phyloP scores from a whole-genome alignment of 305 asterid genomes.

The Nicotiana rustica region DNA sequence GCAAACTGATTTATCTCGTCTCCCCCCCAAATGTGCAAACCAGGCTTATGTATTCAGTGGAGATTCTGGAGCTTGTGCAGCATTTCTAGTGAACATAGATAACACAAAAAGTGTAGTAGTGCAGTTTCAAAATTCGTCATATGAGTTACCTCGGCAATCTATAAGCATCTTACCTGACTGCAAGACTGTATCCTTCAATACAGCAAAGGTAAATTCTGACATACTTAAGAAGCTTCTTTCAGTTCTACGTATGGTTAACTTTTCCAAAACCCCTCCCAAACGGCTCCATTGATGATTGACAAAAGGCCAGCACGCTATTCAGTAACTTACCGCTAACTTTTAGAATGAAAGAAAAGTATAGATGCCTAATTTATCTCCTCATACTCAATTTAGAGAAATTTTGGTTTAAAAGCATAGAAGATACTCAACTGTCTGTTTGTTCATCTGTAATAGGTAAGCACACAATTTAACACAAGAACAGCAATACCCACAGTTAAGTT shows the following conservation, averaged over 20 bases:
- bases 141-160: constrained; percentile 64
- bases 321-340: neutral
- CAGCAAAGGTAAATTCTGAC: constrained; percentile 65
- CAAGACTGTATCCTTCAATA: constrained; percentile 69
- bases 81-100: constrained; percentile 76
- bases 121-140: constrained; percentile 54
- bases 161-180: constrained; percentile 89
- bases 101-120: constrained; percentile 40
- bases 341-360: neutral
- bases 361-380: neutral
- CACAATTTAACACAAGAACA: constrained; percentile 53
- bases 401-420: constrained; percentile 8
- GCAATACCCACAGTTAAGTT: constrained; percentile 51
- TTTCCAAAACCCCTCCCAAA: constrained; percentile 17
- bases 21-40: constrained; percentile 4
- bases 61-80: constrained; percentile 65
- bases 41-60: constrained; percentile 69
- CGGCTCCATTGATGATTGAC: neutral
- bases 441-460: constrained; percentile 55
- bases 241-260: neutral
- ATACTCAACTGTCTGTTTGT: neutral
- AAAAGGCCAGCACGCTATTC: neutral
- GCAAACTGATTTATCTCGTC: neutral
- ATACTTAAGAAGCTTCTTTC: neutral
- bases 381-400: neutral